Evolutionary conservation across 345 rosid genomes (phyloP), one percentile per base, ranked within the genome.

Genomic region (Salix viminalis): DNA sequence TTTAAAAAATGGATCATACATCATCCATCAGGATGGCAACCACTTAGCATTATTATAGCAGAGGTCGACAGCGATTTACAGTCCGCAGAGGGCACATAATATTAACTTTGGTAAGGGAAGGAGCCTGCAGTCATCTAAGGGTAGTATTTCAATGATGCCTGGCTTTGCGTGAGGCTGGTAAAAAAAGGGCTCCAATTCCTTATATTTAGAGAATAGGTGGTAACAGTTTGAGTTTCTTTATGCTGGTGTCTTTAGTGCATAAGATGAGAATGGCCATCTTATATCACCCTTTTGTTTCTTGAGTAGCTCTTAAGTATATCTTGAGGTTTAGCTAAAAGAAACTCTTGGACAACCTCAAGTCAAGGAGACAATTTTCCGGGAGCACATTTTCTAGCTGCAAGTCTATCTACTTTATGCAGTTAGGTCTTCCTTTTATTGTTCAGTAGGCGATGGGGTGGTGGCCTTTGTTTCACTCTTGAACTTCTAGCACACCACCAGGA

Each of bases 1-100:
- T 69, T 79, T 30, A 94, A 90, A 83, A 88, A 89, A 82, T 94
- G 98, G 97, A 90, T 94, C 79, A 77, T 78, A 71, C 81, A 73
- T 79, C 88, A 87, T 75, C 95, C 81, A 61, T 83, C 87, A 12
- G 96, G 94, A 78, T 94, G 98, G 98, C 91, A 85, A 79, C 98
- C 97, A 44, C 80, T 94, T 76, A 85, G 71, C 66, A 72, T 92
- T 69, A 84, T 82, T 76, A 75, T 92, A 70, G 77, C 85, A 36
- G 89, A 83, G 83, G 65, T 32, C 2, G 42, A 52, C 21, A 23
- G 42, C 19, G 67, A 80, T 41, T 56, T 30, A 42, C 65, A 12
- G 36, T 61, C 54, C 15, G 23, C 62, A 9, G 62, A 56, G 26
- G 62, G 14, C 52, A 12, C 14, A 21, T 32, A 9, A 18, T 62